phyloP scores from a whole-genome alignment of 2,329 filamentous ascomycete genomes.

The Penicillium sp. region DNA sequence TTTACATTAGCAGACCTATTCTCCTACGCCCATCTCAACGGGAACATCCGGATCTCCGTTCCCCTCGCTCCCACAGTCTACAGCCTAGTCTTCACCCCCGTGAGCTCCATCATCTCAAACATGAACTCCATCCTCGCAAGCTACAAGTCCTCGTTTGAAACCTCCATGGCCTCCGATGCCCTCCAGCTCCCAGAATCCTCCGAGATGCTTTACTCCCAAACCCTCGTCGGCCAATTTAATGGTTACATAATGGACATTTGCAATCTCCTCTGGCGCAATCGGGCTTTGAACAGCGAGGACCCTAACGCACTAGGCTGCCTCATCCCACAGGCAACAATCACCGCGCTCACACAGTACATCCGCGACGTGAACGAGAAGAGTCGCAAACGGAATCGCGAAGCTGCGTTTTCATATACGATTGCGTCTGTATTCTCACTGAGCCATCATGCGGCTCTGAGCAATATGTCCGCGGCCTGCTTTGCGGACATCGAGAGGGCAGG shows the following conservation, averaged over 20 bases:
- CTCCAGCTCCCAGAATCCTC: constrained; percentile 38
- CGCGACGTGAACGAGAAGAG: constrained; percentile 42
- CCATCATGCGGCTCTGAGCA: constrained; percentile 51
- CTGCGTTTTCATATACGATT: constrained; percentile 41
- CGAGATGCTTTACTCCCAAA: constrained; percentile 57
- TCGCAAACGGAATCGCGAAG: constrained; percentile 35
- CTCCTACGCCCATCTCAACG: constrained; percentile 56
- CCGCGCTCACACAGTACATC: constrained; percentile 49
- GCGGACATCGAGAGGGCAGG: constrained; percentile 54
- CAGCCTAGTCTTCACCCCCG: constrained; percentile 69
- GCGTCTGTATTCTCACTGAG: constrained; percentile 53
- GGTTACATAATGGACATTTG: constrained; percentile 85
- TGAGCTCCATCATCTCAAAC: constrained; percentile 67
- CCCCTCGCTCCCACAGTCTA: constrained; percentile 73
- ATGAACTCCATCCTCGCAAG: constrained; percentile 70
- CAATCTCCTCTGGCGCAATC: constrained; percentile 79
- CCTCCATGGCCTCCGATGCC: constrained; percentile 53
- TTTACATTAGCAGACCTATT: constrained; percentile 66
- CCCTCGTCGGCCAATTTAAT: constrained; percentile 74
- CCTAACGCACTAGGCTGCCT: constrained; percentile 63
- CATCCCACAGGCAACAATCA: constrained; percentile 53
- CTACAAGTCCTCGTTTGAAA: constrained; percentile 77
- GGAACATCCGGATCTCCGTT: constrained; percentile 67
- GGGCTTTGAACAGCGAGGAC: constrained; percentile 70
- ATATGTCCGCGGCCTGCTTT: constrained; percentile 54